phyloP scores from a whole-genome alignment of 768 basidiomycete genomes.

The Podaxis rugospora region DNA sequence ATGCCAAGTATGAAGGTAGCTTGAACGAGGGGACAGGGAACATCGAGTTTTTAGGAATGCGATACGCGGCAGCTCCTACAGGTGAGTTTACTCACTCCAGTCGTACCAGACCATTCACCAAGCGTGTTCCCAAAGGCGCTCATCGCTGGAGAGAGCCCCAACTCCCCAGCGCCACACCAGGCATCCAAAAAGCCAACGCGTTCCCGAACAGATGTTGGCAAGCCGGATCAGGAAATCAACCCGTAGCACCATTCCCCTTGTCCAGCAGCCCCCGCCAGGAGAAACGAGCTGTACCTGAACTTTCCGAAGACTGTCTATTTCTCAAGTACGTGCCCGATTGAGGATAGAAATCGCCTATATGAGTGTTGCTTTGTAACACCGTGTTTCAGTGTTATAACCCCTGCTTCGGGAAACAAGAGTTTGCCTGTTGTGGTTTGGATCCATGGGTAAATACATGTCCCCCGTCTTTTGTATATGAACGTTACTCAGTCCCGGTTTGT shows the following conservation, averaged over 20 bases:
- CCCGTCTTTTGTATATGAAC: neutral
- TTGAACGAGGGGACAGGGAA: slow-evolving; percentile 28
- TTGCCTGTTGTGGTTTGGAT: slow-evolving; percentile 41
- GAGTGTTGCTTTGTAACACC: neutral
- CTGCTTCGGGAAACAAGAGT: slow-evolving; percentile 23
- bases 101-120: neutral
- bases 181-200: slow-evolving; percentile 1
- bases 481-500: neutral
- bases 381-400: slow-evolving; percentile 28
- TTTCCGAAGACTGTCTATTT: slow-evolving; percentile 36
- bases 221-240: neutral
- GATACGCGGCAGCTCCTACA: slow-evolving; percentile 46
- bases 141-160: slow-evolving; percentile 10
- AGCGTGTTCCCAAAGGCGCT: neutral
- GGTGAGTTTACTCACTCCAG: slow-evolving; percentile 23
- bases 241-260: neutral
- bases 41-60: slow-evolving; percentile 36
- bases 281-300: neutral
- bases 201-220: neutral
- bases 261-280: neutral
- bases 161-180: neutral
- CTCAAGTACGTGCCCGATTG: slow-evolving; percentile 24
- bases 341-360: neutral
- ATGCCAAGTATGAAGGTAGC: slow-evolving; percentile 38
- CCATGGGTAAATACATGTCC: slow-evolving; percentile 25